Conservation (phyloP, 2,329 filamentous ascomycete genomes). For the Akanthomyces muscarius region DNA sequence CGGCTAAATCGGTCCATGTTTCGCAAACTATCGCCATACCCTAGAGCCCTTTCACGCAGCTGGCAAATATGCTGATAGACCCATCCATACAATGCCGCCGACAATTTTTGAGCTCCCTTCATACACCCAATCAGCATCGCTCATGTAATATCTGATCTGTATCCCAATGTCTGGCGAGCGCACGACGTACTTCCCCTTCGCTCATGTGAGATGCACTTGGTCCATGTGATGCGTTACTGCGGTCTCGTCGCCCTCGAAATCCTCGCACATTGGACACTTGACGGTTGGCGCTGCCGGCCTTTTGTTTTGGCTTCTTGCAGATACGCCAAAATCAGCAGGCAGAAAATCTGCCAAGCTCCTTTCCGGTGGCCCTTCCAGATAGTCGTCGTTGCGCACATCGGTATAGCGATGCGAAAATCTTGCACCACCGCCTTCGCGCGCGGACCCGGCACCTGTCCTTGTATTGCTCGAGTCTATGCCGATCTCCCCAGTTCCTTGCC, state of each 20-base stretch:
- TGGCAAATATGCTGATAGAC: no score
- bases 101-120: no score
- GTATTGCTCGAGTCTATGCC: neutral
- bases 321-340: constrained; percentile 36
- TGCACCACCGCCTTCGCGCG: constrained; percentile 13
- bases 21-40: no score
- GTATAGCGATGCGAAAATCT: constrained; percentile 31
- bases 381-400: constrained; percentile 33
- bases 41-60: no score
- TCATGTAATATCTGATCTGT: no score
- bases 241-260: constrained; percentile 63
- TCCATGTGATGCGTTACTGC: constrained; percentile 66
- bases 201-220: constrained; percentile 29
- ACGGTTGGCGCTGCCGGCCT: constrained; percentile 18
- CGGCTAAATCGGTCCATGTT: no score
- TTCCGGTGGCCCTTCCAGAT: constrained; percentile 37
- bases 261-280: constrained; percentile 61
- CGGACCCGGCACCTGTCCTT: neutral
- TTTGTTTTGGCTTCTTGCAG: constrained; percentile 21
- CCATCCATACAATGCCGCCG: no score
- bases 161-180: neutral
- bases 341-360: constrained; percentile 44
- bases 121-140: no score
- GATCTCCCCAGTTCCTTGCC: neutral
- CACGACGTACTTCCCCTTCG: neutral